Percentiles rank a stretch among this genome's conserved stretches.
Evolutionary conservation across 305 asterid genomes (phyloP).

Genomic region (Lippia alba): DNA sequence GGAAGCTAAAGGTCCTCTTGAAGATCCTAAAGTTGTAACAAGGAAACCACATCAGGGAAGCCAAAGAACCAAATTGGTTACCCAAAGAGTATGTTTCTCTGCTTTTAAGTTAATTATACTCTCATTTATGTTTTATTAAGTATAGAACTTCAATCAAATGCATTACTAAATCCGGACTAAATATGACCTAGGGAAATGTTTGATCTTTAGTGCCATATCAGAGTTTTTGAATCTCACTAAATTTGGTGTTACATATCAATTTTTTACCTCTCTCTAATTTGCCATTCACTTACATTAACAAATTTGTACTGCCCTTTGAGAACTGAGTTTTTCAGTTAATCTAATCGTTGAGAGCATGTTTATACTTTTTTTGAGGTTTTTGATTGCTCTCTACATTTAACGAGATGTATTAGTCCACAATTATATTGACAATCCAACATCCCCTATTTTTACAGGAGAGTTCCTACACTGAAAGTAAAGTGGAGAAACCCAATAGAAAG

Average conservation of each 20-base stretch:
- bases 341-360: no score
- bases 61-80: constrained; percentile 30
- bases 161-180: constrained; percentile 2
- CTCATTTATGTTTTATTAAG: background rate
- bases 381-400: background rate
- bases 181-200: background rate
- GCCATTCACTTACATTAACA: no score
- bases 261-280: background rate
- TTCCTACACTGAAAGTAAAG: constrained; percentile 2
- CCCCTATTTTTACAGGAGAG: constrained; percentile 14
- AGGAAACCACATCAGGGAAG: constrained; percentile 27
- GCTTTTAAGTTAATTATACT: constrained; percentile 2
- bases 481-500: constrained; percentile 17
- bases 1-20: constrained; percentile 21
- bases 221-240: background rate
- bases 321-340: no score
- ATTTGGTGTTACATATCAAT: background rate
- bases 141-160: background rate
- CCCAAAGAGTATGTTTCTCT: constrained; percentile 33
- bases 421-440: constrained; percentile 3
- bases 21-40: constrained; percentile 19
- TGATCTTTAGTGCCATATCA: background rate
- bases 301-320: no score
- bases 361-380: no score
- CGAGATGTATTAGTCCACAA: background rate